These are phyloP conservation scores for Ploettnerulaceae sp. DNA, from an alignment of 2,329 filamentous ascomycete species.

Conservation along the genomic window DNA sequence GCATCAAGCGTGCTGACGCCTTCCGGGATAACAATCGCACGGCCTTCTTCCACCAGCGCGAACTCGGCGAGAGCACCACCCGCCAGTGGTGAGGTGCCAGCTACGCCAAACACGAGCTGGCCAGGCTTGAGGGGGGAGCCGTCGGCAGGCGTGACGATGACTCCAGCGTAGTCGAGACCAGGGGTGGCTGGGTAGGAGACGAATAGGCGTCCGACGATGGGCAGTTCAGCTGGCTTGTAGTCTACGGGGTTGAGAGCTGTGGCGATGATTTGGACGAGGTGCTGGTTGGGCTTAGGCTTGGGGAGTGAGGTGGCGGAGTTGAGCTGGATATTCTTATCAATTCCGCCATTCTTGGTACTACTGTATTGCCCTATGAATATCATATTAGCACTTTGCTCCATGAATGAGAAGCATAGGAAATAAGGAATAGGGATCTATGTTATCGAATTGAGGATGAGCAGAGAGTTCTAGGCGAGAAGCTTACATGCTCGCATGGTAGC, in stretches of 20 bases:
- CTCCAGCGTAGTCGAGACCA: constrained; percentile 20
- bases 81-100: constrained; percentile 5
- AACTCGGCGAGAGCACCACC: constrained; percentile 19
- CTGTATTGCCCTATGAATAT: constrained; percentile 16
- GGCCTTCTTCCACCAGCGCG: background rate
- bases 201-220: constrained; percentile 36
- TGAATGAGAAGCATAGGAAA: too few relatives aligned
- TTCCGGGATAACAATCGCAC: constrained; percentile 13
- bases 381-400: too few relatives aligned
- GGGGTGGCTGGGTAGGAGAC: constrained; percentile 43
- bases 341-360: constrained; percentile 9
- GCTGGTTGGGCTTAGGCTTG: constrained; percentile 11
- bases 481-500: constrained; percentile 13
- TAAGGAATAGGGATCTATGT: too few relatives aligned
- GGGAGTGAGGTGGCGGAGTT: constrained; percentile 12
- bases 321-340: constrained; percentile 19
- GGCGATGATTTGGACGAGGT: constrained; percentile 19
- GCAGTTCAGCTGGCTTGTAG: constrained; percentile 56
- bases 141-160: constrained; percentile 15
- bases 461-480: background rate
- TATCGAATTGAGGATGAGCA: background rate
- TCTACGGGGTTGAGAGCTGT: constrained; percentile 39
- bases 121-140: constrained; percentile 14
- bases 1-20: constrained; percentile 19
- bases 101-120: constrained; percentile 37